Base-by-base conservation (phyloP, 1,284 basidiomycete genomes). In the Ceratobasidium sp. region DNA sequence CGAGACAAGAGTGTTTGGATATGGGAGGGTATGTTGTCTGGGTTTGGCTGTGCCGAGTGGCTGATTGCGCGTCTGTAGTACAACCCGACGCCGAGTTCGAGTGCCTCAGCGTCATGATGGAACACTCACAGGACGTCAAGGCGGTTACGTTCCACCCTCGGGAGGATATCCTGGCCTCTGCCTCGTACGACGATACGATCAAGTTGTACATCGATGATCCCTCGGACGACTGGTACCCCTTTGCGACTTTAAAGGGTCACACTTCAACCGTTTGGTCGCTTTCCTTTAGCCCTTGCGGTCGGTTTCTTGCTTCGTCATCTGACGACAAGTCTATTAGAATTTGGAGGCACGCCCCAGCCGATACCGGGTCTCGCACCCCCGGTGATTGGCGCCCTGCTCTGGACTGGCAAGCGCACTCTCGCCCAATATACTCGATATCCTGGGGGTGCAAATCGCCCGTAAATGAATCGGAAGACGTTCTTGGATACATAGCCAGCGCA, bases 1-100 rank as follows among this genome's bases (percentile, higher is more conserved):
- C 84, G 97, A 70, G 97, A 99, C 80, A 98, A 98, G 80, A 94
- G 92, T 15, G 96, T 99, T 0, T 99, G 97, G 97, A 86, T 99
- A 55, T 99, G 97, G 96, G 97, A 98, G 84, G 92, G 94, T 91
- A 77, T 77, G 82, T 60, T 47, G 38, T 15, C 47, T 22, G 6
- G 17, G 6, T n/a, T 45, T 45, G 22, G 17, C 17, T n/a, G 42
- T 45, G 17, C 42, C 15, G 15, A 38, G 31, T 20, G 25, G 10
- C n/a, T 45, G 34, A 29, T 13, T 22, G 29, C 25, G 10, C 32
- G 15, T 20, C 10, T 5, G 4, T 74, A 94, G 93, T 91, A 1
- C 89, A 93, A 74, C 93, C 93, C 7, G 93, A 97, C 74, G 83
- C 88, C n/a, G 95, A 97, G 74, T 98, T 97, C 73, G 96, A 98